Percentiles rank a stretch among this genome's conserved stretches.
Conservation (phyloP, 768 basidiomycete genomes). For the Lactifluus piperatus region DNA sequence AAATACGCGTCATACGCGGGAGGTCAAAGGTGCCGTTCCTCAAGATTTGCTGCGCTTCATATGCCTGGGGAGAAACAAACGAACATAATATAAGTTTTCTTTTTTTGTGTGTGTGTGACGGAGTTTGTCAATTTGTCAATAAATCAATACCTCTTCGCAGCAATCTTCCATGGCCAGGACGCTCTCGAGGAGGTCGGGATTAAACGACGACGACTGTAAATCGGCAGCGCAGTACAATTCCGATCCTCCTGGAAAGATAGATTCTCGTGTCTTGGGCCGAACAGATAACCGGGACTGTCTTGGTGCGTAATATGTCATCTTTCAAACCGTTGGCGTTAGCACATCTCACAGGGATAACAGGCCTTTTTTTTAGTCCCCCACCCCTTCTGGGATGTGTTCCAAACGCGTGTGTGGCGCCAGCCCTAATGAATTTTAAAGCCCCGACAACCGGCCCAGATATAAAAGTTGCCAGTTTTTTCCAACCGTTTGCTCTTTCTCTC, state of each 20-base stretch:
- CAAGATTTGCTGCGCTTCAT: slow-evolving; percentile 60
- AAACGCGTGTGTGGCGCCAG: slow-evolving; percentile 25
- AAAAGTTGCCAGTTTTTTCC: slow-evolving; percentile 18
- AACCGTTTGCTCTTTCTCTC: slow-evolving; percentile 24
- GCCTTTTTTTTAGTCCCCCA: no score
- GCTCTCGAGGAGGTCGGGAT: slow-evolving; percentile 65
- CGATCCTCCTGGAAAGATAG: slow-evolving; percentile 60
- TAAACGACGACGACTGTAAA: slow-evolving; percentile 51
- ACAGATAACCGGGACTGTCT: slow-evolving; percentile 42
- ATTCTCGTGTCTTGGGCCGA: slow-evolving; percentile 46
- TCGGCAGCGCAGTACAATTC: slow-evolving; percentile 61
- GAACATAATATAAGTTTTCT: no score
- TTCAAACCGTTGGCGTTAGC: neutral
- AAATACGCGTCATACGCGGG: slow-evolving; percentile 56
- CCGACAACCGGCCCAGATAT: slow-evolving; percentile 9
- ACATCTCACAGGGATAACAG: no score
- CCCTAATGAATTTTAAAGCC: slow-evolving; percentile 18
- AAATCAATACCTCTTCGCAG: slow-evolving; percentile 74
- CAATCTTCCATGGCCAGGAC: slow-evolving; percentile 74
- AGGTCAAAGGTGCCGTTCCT: slow-evolving; percentile 65
- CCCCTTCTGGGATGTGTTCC: no score
- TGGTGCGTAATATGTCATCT: slow-evolving; percentile 10
- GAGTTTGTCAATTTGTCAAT: no score
- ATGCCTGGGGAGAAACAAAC: slow-evolving; percentile 36
- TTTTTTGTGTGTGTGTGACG: no score